phyloP scores from a whole-genome alignment of 495 filamentous ascomycete species.

The Thermochaetoides thermophila region DNA sequence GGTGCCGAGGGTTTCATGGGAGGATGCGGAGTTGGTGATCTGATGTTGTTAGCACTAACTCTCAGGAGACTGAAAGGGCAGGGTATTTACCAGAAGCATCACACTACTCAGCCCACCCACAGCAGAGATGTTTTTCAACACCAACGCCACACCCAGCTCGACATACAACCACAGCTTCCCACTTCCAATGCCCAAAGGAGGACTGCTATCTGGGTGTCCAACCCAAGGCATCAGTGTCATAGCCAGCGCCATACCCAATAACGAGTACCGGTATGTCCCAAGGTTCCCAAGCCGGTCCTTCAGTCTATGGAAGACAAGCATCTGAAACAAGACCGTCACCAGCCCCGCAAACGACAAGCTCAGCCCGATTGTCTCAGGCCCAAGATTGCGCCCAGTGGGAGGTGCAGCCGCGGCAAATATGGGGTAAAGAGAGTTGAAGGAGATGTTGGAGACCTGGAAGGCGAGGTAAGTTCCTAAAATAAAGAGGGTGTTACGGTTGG shows the following conservation, averaged over 20 bases:
- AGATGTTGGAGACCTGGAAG: conserved; percentile 78
- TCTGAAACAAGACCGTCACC: conserved; percentile 78
- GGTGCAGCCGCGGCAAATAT: conserved; percentile 66
- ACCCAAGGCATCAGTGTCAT: conserved; percentile 85
- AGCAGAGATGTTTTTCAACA: conserved; percentile 77
- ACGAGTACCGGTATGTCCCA: conserved; percentile 58
- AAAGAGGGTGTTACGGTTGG: conserved; percentile 66
- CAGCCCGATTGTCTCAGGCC: conserved; percentile 69
- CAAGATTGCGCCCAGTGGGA: conserved; percentile 62
- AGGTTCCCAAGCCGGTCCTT: conserved; percentile 75
- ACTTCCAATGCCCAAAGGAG: conserved; percentile 30
- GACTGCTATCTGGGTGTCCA: conserved; percentile 46
- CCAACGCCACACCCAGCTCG: conserved; percentile 63
- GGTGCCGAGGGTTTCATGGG: conserved; percentile 72
- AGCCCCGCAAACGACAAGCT: conserved; percentile 72
- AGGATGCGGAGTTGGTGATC: conserved; percentile 88
- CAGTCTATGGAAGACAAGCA: conserved; percentile 64
- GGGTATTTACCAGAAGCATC: conserved; percentile 55
- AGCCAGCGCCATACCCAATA: conserved; percentile 70
- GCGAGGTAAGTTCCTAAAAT: conserved; percentile 71
- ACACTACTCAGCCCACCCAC: conserved; percentile 83
- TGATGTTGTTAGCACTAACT: conserved; percentile 17
- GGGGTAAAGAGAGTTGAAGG: conserved; percentile 81
- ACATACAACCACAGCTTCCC: conserved; percentile 52
- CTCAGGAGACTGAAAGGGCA: conserved; percentile 1